Evolutionary conservation across 2,329 filamentous ascomycete genomes (phyloP).

Genomic region (Magnaporthiopsis rhizophila): DNA sequence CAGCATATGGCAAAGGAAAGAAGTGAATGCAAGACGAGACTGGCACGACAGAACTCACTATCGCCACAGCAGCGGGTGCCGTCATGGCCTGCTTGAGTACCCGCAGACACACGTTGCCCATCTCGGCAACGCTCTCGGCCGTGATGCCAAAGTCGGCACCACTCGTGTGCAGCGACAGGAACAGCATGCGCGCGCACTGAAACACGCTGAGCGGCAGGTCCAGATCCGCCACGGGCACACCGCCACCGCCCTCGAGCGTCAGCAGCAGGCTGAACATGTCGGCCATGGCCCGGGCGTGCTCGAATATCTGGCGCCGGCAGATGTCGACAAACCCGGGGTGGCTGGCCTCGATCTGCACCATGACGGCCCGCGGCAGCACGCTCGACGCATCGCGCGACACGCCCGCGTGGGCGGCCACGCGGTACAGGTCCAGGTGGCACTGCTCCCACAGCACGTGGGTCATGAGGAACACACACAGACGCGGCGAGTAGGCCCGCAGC

Average conservation of each 20-base stretch:
- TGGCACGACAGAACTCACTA: constrained; percentile 25
- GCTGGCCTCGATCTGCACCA: constrained; percentile 31
- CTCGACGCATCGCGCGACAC: constrained; percentile 34
- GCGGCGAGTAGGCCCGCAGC: constrained; percentile 47
- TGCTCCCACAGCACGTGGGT: constrained; percentile 53
- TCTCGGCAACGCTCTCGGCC: constrained; percentile 37
- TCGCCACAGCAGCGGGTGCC: constrained; percentile 41
- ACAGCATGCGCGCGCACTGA: constrained; percentile 45
- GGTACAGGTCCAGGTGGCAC: constrained; percentile 49
- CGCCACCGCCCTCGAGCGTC: constrained; percentile 33
- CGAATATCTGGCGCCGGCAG: constrained; percentile 42
- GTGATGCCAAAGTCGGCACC: constrained; percentile 34
- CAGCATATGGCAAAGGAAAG: not conserved
- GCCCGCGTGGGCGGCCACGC: constrained; percentile 38
- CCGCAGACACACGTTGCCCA: constrained; percentile 41
- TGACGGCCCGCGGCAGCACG: constrained; percentile 29
- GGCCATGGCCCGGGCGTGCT: constrained; percentile 47
- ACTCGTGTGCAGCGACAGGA: constrained; percentile 39
- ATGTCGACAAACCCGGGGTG: constrained; percentile 37
- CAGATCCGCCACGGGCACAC: constrained; percentile 43
- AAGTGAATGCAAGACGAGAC: not conserved
- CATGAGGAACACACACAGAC: constrained; percentile 51
- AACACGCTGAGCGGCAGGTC: constrained; percentile 49
- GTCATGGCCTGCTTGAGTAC: constrained; percentile 43
- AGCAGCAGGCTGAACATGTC: constrained; percentile 46